phyloP scores from a whole-genome alignment of 345 rosid species.

The Raphanus raphanistrum region DNA sequence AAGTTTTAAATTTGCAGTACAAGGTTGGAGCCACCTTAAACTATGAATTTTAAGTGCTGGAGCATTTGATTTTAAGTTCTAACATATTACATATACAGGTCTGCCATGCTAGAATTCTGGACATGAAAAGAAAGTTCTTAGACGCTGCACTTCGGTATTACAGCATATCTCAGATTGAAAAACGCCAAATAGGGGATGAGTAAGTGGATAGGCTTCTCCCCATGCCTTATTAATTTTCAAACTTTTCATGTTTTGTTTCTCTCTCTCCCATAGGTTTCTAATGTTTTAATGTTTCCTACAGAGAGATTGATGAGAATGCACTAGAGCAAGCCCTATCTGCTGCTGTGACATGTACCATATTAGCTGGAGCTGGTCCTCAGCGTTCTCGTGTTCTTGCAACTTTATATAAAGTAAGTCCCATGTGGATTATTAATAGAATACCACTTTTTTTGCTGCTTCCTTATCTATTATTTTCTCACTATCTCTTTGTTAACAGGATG shows the following conservation, averaged over 20 bases:
- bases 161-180: constrained; percentile 91
- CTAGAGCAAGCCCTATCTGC: constrained; percentile 90
- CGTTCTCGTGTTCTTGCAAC: constrained; percentile 95
- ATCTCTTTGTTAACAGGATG: constrained; percentile 62
- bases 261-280: neutral
- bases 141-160: constrained; percentile 96
- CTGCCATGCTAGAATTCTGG: constrained; percentile 96
- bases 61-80: neutral
- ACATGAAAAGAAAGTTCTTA: constrained; percentile 91
- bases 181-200: constrained; percentile 94
- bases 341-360: constrained; percentile 94
- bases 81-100: constrained; percentile 49
- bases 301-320: constrained; percentile 92
- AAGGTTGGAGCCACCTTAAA: constrained; percentile 52
- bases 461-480: neutral
- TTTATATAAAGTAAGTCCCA: constrained; percentile 62
- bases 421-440: neutral
- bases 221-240: neutral
- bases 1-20: constrained; percentile 84
- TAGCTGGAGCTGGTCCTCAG: constrained; percentile 98
- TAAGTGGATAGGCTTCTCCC: constrained; percentile 41
- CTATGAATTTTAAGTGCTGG: constrained; percentile 10
- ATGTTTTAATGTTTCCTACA: constrained; percentile 28
- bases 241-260: neutral
- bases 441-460: neutral